A percentile compares a stretch with the other conserved stretches of the same genome.
Conservation (phyloP, 305 asterid genomes). For the Ilex paraguariensis region DNA sequence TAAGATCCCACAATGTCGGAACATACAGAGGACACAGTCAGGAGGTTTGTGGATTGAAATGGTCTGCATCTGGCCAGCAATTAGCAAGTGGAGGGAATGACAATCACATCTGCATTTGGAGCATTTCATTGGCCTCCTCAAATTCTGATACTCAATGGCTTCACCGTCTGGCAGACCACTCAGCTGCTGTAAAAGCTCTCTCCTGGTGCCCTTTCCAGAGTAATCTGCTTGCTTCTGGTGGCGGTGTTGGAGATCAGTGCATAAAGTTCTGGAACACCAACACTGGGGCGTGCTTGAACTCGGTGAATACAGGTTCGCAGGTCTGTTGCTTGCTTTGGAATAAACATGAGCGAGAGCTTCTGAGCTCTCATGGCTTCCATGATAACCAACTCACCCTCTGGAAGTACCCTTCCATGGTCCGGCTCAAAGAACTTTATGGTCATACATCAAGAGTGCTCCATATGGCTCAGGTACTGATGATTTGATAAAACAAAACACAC, state of each 20-base stretch:
- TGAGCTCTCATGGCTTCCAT: slow-evolving; percentile 47
- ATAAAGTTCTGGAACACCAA: slow-evolving; percentile 46
- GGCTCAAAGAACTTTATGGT: slow-evolving; percentile 36
- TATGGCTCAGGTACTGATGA: slow-evolving; percentile 34
- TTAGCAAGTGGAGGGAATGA: slow-evolving; percentile 25
- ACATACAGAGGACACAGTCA: slow-evolving; percentile 34
- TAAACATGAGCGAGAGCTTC: slow-evolving; percentile 36
- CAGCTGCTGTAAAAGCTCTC: slow-evolving; percentile 45
- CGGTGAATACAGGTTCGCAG: slow-evolving; percentile 43
- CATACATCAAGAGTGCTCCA: slow-evolving; percentile 46
- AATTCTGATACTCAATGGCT: slow-evolving; percentile 30
- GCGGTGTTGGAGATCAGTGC: slow-evolving; percentile 34
- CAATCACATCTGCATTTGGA: slow-evolving; percentile 28
- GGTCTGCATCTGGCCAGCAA: slow-evolving; percentile 39
- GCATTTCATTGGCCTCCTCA: slow-evolving; percentile 20
- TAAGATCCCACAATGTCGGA: slow-evolving; percentile 27
- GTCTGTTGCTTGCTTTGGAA: slow-evolving; percentile 51
- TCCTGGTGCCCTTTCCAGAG: slow-evolving; percentile 55
- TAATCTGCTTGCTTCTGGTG: slow-evolving; percentile 45
- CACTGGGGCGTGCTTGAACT: slow-evolving; percentile 44
- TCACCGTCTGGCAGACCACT: slow-evolving; percentile 34
- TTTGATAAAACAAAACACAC: neutral
- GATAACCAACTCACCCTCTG: slow-evolving; percentile 48
- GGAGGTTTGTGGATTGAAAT: slow-evolving; percentile 40
- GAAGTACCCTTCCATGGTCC: slow-evolving; percentile 54